Evolutionary conservation across 805 yeast species (phyloP).

Genomic region (Kuraishia floccosa): DNA sequence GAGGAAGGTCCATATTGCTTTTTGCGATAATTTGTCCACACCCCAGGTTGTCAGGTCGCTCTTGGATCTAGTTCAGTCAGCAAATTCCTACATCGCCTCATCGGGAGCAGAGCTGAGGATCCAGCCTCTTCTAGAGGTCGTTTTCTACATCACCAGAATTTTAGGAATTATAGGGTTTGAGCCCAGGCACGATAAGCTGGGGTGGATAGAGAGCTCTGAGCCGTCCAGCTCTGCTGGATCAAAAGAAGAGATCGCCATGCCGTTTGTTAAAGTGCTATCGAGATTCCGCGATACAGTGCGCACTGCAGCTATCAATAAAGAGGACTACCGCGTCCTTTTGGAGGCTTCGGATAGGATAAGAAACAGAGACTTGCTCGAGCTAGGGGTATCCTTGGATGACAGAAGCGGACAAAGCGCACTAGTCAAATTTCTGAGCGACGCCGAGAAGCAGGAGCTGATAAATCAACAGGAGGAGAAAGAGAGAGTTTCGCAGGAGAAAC

Average conservation of each 20-base stretch:
- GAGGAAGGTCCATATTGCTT: constrained; percentile 55
- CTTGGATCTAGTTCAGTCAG: constrained; percentile 54
- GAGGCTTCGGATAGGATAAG: constrained; percentile 68
- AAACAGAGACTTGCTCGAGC: constrained; percentile 53
- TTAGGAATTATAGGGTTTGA: constrained; percentile 69
- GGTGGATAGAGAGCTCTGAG: constrained; percentile 44
- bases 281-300: constrained; percentile 79
- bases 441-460: constrained; percentile 58
- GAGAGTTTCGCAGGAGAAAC: constrained; percentile 39
- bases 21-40: constrained; percentile 82
- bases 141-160: constrained; percentile 61
- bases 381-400: constrained; percentile 85
- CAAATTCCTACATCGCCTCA: constrained; percentile 64
- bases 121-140: constrained; percentile 55
- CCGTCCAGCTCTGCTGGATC: constrained; percentile 12
- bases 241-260: constrained; percentile 62
- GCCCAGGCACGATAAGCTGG: constrained; percentile 56
- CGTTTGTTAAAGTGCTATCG: constrained; percentile 70
- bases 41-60: constrained; percentile 61
- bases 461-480: constrained; percentile 50
- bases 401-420: constrained; percentile 73
- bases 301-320: constrained; percentile 51
- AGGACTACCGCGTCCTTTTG: constrained; percentile 42
- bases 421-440: constrained; percentile 63
- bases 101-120: constrained; percentile 40